Evolutionary conservation across 352 stramenopile genomes (phyloP), one percentile per base, ranked within the genome.

Genomic region (Phytophthora sansomeana): DNA sequence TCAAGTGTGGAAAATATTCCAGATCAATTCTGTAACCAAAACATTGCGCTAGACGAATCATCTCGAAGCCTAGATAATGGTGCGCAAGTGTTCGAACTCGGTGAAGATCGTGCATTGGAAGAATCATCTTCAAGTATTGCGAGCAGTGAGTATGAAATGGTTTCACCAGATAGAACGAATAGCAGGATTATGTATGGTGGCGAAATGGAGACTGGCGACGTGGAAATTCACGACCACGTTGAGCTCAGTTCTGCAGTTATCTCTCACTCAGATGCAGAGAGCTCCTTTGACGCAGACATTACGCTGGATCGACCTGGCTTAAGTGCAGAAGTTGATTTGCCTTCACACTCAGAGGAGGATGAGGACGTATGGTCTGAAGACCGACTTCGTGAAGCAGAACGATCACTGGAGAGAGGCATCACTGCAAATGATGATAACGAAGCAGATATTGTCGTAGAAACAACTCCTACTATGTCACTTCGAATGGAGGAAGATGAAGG

Each of bases 301-400:
- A 17, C 51, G 4, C 55, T 48, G n/a, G 44, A 67, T 32, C 9
- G n/a, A 42, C 38, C 60, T 7, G 60, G 26, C 49, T 5, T 13
- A 30, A 51, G 35, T 49, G 2, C 3, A 5, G 36, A 46, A 3
- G 38, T 24, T 42, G 61, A 50, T 14, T 32, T 33, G 6, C 33
- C 52, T 11, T 10, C 33, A 21, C 58, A 14, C 11, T 24, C 8
- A 39, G 32, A 63, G 36, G 42, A 66, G 26, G 43, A 68, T 11
- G 64, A 68, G 14, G 43, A 52, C 6, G 54, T 56, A 24, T 60
- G 36, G 48, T 68, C 44, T 53, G 60, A 70, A 39, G 62, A 78
- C 26, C 65, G 75, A 16, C 36, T 72, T 19, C 62, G 56, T 42
- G 52, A 49, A 28, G 38, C 55, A 47, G 62, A 75, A 19, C 30